phyloP scores from a whole-genome alignment of 2,329 filamentous ascomycete genomes.

The Aureobasidium vineae region DNA sequence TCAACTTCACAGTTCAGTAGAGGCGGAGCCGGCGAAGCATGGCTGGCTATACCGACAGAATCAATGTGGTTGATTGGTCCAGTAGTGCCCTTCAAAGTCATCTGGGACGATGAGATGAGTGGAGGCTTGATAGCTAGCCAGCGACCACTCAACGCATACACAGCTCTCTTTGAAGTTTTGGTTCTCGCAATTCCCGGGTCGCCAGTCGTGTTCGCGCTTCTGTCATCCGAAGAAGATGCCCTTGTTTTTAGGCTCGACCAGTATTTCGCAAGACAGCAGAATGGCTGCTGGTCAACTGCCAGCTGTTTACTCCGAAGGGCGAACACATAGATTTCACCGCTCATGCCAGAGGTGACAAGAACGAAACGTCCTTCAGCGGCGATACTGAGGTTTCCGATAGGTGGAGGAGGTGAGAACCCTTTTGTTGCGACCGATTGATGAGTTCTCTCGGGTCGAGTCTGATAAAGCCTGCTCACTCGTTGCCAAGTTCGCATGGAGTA shows the following conservation, averaged over 20 bases:
- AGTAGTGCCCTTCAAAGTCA: constrained; percentile 62
- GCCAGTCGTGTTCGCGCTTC: not conserved
- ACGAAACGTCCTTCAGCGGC: constrained; percentile 70
- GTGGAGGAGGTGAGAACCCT: constrained; percentile 65
- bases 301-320: constrained; percentile 37
- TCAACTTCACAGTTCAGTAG: constrained; percentile 66
- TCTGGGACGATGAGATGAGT: constrained; percentile 63
- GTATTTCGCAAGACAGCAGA: constrained; percentile 77
- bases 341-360: constrained; percentile 73
- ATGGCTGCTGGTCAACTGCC: constrained; percentile 39
- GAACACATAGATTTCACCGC: constrained; percentile 84
- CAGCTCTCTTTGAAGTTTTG: not conserved
- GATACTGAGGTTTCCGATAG: constrained; percentile 70
- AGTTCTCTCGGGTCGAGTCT: constrained; percentile 62
- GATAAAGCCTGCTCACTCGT: constrained; percentile 70
- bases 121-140: constrained; percentile 79
- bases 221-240: not conserved
- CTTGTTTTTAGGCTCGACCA: constrained; percentile 63
- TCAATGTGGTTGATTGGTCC: constrained; percentile 47
- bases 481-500: constrained; percentile 78
- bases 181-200: not conserved
- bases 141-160: constrained; percentile 60
- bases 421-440: constrained; percentile 58
- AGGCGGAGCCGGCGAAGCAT: constrained; percentile 68
- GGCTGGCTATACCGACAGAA: constrained; percentile 56